These are phyloP conservation scores for Calonectria pteridis DNA, from an alignment of 2,329 filamentous ascomycete genomes.

Conservation along the genomic window DNA sequence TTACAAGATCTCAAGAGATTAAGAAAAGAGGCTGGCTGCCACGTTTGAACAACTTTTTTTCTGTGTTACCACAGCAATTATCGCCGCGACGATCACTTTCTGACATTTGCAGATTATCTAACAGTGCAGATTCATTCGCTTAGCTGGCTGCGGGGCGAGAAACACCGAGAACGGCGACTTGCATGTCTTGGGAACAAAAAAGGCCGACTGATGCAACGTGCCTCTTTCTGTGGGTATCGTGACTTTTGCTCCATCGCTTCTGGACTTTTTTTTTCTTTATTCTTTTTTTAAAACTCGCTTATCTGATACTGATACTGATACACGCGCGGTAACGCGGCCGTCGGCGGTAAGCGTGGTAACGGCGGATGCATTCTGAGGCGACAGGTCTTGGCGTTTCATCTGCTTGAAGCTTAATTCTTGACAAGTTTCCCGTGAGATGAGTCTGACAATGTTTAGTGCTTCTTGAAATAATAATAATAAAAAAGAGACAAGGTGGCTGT, in stretches of 20 bases:
- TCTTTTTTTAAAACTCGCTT: background rate
- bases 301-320: background rate
- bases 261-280: background rate
- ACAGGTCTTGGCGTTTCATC: background rate
- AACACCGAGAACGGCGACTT: background rate
- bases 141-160: background rate
- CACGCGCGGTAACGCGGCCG: background rate
- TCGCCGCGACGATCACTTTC: background rate
- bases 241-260: background rate
- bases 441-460: background rate
- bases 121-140: background rate
- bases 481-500: background rate
- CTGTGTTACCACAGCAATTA: slow-evolving; percentile 1
- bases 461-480: background rate
- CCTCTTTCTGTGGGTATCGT: background rate
- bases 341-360: background rate
- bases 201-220: background rate
- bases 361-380: background rate
- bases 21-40: background rate
- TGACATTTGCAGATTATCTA: background rate
- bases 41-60: background rate
- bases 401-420: background rate
- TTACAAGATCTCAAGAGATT: background rate
- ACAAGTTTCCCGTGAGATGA: background rate
- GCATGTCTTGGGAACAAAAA: background rate